phyloP scores from a whole-genome alignment of 192 early-diverging fungal genomes.

The Dimargaris cristalligena region DNA sequence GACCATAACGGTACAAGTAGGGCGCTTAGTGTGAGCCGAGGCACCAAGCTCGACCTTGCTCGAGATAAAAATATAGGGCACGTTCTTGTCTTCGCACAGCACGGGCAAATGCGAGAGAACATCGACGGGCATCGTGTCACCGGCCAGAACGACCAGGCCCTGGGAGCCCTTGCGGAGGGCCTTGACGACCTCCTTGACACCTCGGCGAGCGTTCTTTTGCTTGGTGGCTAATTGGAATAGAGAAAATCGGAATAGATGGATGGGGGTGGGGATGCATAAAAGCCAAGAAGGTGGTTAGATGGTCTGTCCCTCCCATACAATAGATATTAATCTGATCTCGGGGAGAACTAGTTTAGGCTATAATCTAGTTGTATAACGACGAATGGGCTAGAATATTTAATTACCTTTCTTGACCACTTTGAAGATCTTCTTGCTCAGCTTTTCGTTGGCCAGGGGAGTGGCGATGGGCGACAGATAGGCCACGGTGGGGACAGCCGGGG shows the following conservation, averaged over 20 bases:
- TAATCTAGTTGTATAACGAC: constrained; percentile 20
- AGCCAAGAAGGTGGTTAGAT: background rate
- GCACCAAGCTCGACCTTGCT: constrained; percentile 90
- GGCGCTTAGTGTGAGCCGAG: constrained; percentile 85
- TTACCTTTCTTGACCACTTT: constrained; percentile 85
- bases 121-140: constrained; percentile 92
- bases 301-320: background rate
- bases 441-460: constrained; percentile 63
- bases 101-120: constrained; percentile 95
- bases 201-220: constrained; percentile 76
- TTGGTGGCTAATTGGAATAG: constrained; percentile 42
- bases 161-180: constrained; percentile 88
- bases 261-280: background rate
- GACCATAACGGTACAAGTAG: constrained; percentile 82
- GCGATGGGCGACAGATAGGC: constrained; percentile 52
- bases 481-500: constrained; percentile 17
- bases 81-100: constrained; percentile 87
- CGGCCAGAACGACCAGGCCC: constrained; percentile 88
- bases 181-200: constrained; percentile 97
- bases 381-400: too few relatives aligned
- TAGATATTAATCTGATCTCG: background rate
- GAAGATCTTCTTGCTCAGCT: constrained; percentile 68
- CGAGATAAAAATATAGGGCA: constrained; percentile 92
- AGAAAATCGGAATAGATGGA: constrained; percentile 3
- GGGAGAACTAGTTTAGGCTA: background rate